Conservation (phyloP, 2,329 filamentous ascomycete genomes). For the Pyricularia pennisetigena region DNA sequence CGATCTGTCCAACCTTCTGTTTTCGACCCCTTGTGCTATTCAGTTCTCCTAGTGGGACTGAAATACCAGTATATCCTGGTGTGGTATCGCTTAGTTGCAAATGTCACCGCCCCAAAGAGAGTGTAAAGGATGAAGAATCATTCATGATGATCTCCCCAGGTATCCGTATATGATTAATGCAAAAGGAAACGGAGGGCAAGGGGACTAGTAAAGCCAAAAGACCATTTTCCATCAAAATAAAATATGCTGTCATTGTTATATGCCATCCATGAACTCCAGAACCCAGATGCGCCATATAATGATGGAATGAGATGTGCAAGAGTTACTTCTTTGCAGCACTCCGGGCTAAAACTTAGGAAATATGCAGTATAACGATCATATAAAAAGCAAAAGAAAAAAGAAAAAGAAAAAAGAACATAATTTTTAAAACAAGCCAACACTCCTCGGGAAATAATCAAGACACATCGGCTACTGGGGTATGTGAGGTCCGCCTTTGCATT, state of each 20-base stretch:
- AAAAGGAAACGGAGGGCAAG: neutral
- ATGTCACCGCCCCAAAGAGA: neutral
- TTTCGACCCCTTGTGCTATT: neutral
- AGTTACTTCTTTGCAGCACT: neutral
- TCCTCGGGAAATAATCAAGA: neutral
- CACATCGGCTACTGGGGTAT: neutral
- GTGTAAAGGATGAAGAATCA: neutral
- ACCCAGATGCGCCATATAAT: neutral
- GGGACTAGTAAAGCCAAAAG: neutral
- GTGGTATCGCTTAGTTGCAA: neutral
- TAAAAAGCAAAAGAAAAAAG: constrained; percentile 4
- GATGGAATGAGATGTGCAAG: neutral
- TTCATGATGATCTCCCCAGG: neutral
- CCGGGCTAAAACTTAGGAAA: neutral
- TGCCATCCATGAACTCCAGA: neutral
- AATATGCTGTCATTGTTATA: neutral
- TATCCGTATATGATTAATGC: neutral
- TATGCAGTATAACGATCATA: neutral
- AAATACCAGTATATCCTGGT: neutral
- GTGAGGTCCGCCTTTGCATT: neutral
- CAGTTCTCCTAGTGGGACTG: neutral
- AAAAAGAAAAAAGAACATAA: constrained; percentile 7
- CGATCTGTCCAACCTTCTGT: neutral
- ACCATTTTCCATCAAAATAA: neutral
- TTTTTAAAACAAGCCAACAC: neutral